Conservation (phyloP, 164 flowering plant species). For the Umbellularia californica region DNA sequence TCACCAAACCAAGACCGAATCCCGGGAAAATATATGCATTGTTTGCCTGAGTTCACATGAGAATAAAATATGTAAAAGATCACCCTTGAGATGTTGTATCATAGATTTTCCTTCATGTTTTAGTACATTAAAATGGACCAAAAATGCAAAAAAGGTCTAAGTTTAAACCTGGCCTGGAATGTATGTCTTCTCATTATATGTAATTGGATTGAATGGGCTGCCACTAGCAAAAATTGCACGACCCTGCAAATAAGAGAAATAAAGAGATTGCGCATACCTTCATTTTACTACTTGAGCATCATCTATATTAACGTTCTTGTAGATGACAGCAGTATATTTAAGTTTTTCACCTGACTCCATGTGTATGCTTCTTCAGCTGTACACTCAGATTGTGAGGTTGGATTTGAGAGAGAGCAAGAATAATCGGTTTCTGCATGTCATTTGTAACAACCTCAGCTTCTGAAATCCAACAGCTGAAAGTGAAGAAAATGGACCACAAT, state of each 20-base stretch:
- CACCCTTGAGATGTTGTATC: too few species aligned
- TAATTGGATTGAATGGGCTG: slow-evolving; percentile 89
- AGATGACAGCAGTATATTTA: too few species aligned
- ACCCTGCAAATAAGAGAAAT: slow-evolving; percentile 39
- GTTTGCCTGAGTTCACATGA: slow-evolving; percentile 51
- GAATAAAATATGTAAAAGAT: background rate
- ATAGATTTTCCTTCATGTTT: too few species aligned
- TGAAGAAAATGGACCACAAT: background rate
- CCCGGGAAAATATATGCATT: slow-evolving; percentile 98
- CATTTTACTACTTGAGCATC: too few species aligned
- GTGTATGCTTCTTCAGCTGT: slow-evolving; percentile 96
- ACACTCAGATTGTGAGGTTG: slow-evolving; percentile 93
- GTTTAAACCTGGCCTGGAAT: slow-evolving; percentile 71
- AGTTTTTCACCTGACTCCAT: slow-evolving; percentile 62
- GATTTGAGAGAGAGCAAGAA: slow-evolving; percentile 89
- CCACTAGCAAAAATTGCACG: slow-evolving; percentile 93
- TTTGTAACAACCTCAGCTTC: background rate
- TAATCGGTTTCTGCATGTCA: slow-evolving; percentile 70
- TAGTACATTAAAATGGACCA: too few species aligned
- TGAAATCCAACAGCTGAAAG: background rate
- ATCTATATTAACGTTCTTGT: too few species aligned
- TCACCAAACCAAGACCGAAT: slow-evolving; percentile 84
- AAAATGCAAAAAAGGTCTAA: too few species aligned
- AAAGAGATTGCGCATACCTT: too few species aligned
- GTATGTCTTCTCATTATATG: slow-evolving; percentile 46